Percentiles rank a stretch among this genome's conserved stretches.
Evolutionary conservation across 805 yeast species (phyloP).

Genomic region (Ogataea philodendri): DNA sequence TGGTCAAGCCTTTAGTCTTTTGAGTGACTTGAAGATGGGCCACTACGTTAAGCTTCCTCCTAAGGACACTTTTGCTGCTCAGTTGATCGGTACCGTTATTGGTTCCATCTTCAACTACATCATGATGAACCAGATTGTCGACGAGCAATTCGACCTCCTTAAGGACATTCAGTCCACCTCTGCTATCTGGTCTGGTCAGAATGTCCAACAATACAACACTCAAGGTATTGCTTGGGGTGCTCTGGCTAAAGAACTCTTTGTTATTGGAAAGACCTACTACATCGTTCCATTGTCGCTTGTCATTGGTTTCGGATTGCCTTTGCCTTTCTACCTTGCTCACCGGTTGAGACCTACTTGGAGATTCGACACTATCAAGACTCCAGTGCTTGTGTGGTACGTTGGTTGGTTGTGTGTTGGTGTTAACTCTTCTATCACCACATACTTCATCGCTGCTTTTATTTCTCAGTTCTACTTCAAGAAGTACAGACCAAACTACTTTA

Average conservation of each 20-base stretch:
- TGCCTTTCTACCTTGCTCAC: constrained; percentile 32
- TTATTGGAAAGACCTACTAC: constrained; percentile 30
- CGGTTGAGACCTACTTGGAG: constrained; percentile 32
- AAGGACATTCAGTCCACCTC: constrained; percentile 32
- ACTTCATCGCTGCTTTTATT: constrained; percentile 28
- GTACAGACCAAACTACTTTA: constrained; percentile 27
- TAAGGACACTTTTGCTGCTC: constrained; percentile 40
- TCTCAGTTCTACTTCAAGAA: constrained; percentile 29
- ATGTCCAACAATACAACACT: constrained; percentile 36
- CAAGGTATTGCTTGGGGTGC: constrained; percentile 37
- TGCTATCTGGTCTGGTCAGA: constrained; percentile 36
- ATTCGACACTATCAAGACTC: constrained; percentile 25
- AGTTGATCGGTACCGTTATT: constrained; percentile 38
- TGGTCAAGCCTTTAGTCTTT: constrained; percentile 41
- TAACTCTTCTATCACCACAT: constrained; percentile 32
- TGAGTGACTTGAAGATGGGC: constrained; percentile 42
- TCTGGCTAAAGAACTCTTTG: constrained; percentile 33
- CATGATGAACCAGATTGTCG: constrained; percentile 34
- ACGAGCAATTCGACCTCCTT: constrained; percentile 30
- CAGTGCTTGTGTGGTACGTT: constrained; percentile 33
- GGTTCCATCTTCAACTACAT: constrained; percentile 28
- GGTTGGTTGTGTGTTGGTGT: constrained; percentile 36
- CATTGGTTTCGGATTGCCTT: constrained; percentile 30
- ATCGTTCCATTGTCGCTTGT: constrained; percentile 32
- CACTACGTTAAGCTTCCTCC: constrained; percentile 47